Evolutionary conservation across 2,329 filamentous ascomycete species (phyloP).

Genomic region (Fusarium napiforme): DNA sequence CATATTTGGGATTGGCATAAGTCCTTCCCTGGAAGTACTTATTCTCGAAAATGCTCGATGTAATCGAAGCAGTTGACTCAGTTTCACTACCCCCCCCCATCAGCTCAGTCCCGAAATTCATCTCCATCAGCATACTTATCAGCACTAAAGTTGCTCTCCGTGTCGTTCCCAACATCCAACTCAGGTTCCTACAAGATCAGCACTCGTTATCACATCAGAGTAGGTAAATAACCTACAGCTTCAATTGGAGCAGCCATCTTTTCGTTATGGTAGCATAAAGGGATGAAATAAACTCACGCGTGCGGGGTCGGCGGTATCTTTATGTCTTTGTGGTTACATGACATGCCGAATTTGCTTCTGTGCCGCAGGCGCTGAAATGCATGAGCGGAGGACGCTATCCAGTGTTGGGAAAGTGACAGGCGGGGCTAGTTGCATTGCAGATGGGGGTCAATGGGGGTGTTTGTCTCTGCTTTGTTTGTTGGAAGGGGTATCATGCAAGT

Average conservation of each 20-base stretch:
- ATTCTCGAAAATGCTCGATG: conserved; percentile 40
- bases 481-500: neutral
- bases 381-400: neutral
- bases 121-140: neutral
- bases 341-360: neutral
- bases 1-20: conserved; percentile 42
- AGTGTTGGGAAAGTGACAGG: conserved; percentile 6
- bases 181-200: conserved; percentile 16
- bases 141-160: conserved; percentile 14
- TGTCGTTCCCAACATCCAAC: conserved; percentile 10
- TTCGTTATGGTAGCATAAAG: neutral
- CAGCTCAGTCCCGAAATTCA: neutral
- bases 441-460: neutral
- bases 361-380: neutral
- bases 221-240: conserved; percentile 1
- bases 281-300: neutral
- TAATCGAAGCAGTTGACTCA: conserved; percentile 36
- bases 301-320: conserved; percentile 7
- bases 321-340: neutral
- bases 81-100: conserved; percentile 3
- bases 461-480: neutral
- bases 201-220: fast-evolving
- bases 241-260: conserved; percentile 24
- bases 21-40: conserved; percentile 34
- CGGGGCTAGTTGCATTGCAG: neutral